Base-by-base conservation (phyloP, 1,284 basidiomycete genomes). In the Volvariella volvacea region DNA sequence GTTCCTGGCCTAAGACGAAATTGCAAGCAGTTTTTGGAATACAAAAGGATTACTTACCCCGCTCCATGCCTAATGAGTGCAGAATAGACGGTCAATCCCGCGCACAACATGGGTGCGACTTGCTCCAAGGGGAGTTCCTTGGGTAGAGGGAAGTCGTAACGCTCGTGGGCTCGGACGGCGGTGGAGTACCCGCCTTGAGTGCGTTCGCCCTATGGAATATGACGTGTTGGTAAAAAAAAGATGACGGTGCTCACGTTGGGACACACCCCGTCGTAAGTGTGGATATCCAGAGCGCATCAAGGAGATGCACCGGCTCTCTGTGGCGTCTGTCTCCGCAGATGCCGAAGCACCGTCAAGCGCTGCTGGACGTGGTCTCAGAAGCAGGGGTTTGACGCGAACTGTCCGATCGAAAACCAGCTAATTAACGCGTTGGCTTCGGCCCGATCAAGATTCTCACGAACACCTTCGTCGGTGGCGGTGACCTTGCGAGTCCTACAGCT, bases 71-170 rank as follows among this genome's bases (percentile, higher is more conserved):
- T 69, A 42, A 73, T 67, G 10, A 86, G 63, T 1, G 82, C 81
- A 0, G 76, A 78, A 65, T 68, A 83, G 39, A 78, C 71, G 15
- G 81, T 84, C 19, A 83, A 59, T 43, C 81, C 81, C 9, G 68
- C 81, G 55, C 81, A 84, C 20, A 78, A 57, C 72, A 75, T 73
- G 9, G 70, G 65, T 1, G 61, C 63, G 25, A 47, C 45, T 9
- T 52, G 19, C 45, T 71, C 70, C 2, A 72, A 70, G 36, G 69
- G 62, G 48, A 86, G 59, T 14, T 55, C 66, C 3, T 81, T 74
- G 1, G 83, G 82, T 44, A 87, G 72, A n/a, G 73, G 70, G 62
- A 85, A 83, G 34, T 82, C 80, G 56, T 81, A 85, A 47, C 70
- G 73, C 54, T 82, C 67, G 54, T 82, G 74, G 0, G 75, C 80